These are phyloP conservation scores for Ogataea parapolymorpha DNA, from an alignment of 805 yeast genomes.

Conservation along the genomic window DNA sequence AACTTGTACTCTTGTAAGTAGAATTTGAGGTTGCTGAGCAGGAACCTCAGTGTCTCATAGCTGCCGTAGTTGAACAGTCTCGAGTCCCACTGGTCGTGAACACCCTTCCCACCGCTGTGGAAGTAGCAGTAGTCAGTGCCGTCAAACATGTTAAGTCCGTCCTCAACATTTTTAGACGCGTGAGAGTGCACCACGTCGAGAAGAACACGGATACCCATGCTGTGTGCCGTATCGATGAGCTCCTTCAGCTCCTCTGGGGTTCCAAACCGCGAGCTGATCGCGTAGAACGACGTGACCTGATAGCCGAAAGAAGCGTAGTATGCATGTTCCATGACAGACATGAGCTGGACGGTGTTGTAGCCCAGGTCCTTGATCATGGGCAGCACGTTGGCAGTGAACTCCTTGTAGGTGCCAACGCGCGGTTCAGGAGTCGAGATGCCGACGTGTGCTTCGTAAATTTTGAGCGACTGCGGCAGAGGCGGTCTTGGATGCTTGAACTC, in stretches of 20 bases:
- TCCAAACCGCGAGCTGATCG: conserved; percentile 86
- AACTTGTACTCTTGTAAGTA: conserved; percentile 79
- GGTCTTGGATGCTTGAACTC: conserved; percentile 67
- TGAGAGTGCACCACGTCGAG: conserved; percentile 95
- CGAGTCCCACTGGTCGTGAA: conserved; percentile 95
- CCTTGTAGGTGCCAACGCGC: conserved; percentile 76
- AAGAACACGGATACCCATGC: conserved; percentile 78
- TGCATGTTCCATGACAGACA: conserved; percentile 99
- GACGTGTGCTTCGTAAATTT: conserved; percentile 92
- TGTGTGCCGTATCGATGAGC: conserved; percentile 88
- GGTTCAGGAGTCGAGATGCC: conserved; percentile 95
- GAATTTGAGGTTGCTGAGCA: conserved; percentile 79
- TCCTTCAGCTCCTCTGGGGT: conserved; percentile 93
- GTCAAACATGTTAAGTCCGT: conserved; percentile 89
- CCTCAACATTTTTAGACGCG: conserved; percentile 90
- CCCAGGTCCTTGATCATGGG: conserved; percentile 87
- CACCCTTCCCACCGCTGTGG: conserved; percentile 83
- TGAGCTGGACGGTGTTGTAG: conserved; percentile 88
- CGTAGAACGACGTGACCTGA: conserved; percentile 90
- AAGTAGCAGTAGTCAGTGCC: conserved; percentile 95
- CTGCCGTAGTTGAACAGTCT: conserved; percentile 87
- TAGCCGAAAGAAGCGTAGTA: conserved; percentile 98
- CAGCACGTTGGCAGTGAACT: conserved; percentile 73
- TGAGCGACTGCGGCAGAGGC: conserved; percentile 46
- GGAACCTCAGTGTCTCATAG: conserved; percentile 85